Evolutionary conservation across 441 rosid genomes (phyloP).

Genomic region (Erysimum pusillum): DNA sequence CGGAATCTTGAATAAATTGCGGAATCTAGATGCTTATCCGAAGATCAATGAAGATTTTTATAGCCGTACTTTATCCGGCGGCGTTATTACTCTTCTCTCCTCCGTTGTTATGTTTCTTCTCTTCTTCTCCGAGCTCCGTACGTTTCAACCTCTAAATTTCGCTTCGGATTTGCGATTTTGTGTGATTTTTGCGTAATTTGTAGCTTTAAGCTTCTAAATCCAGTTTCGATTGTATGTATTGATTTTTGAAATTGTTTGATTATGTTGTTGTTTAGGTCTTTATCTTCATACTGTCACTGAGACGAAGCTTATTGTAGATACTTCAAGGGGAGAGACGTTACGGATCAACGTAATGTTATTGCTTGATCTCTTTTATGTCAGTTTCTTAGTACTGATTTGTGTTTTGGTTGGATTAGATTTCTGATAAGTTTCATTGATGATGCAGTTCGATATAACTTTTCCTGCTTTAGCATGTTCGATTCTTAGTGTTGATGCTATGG

Average conservation of each 20-base stretch:
- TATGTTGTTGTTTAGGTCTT: constrained; percentile 60
- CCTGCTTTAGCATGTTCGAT: constrained; percentile 95
- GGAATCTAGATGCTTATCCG: constrained; percentile 92
- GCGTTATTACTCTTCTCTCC: constrained; percentile 84
- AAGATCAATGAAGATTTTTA: constrained; percentile 96
- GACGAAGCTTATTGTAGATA: constrained; percentile 91
- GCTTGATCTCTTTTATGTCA: constrained; percentile 18
- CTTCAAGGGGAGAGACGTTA: constrained; percentile 90
- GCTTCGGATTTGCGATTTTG: not conserved
- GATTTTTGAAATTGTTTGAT: not conserved
- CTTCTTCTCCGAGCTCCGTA: constrained; percentile 95
- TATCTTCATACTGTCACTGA: constrained; percentile 86
- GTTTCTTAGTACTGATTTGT: constrained; percentile 6
- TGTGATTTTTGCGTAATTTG: not conserved
- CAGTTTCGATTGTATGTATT: not conserved
- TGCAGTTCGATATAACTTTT: constrained; percentile 95
- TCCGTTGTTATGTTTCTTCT: constrained; percentile 91
- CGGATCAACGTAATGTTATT: constrained; percentile 77
- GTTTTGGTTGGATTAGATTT: constrained; percentile 1
- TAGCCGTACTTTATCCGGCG: constrained; percentile 93
- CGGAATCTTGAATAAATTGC: constrained; percentile 65
- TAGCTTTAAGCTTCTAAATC: not conserved
- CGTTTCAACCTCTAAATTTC: constrained; percentile 21
- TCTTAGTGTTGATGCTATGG: constrained; percentile 95
- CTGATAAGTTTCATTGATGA: constrained; percentile 29